Percentiles rank a stretch among this genome's conserved stretches.
These are phyloP conservation scores for Cladophialophora psammophila DNA, from an alignment of 2,329 filamentous ascomycete genomes.

Conservation along the genomic window DNA sequence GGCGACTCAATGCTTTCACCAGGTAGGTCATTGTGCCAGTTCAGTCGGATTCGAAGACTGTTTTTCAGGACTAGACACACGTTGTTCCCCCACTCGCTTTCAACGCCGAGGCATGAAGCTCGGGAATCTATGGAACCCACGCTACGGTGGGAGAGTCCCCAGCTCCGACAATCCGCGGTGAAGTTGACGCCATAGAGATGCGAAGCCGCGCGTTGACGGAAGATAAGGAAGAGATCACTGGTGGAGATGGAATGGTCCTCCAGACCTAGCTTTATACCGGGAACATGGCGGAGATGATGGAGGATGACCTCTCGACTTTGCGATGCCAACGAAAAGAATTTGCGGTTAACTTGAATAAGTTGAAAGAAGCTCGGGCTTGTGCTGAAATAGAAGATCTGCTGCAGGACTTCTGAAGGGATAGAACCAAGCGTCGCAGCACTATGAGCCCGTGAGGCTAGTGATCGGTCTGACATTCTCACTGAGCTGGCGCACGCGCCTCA, in stretches of 20 bases:
- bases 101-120: conserved; percentile 45
- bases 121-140: conserved; percentile 43
- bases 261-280: conserved; percentile 43
- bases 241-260: conserved; percentile 32
- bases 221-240: conserved; percentile 44
- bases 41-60: conserved; percentile 43
- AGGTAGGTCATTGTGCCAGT: conserved; percentile 24
- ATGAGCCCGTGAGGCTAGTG: neutral
- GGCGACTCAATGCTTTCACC: conserved; percentile 25
- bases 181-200: conserved; percentile 50
- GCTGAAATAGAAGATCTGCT: conserved; percentile 47
- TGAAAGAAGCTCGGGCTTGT: conserved; percentile 50
- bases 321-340: conserved; percentile 47
- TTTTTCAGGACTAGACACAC: conserved; percentile 45
- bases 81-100: conserved; percentile 32
- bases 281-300: conserved; percentile 47
- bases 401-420: conserved; percentile 52
- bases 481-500: neutral
- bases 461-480: neutral
- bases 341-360: conserved; percentile 47
- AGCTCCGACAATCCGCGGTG: conserved; percentile 43
- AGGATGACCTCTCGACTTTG: conserved; percentile 47
- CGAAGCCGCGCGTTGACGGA: conserved; percentile 44
- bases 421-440: neutral
- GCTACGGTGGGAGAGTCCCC: conserved; percentile 39